Base-by-base conservation (phyloP, 2,329 filamentous ascomycete species). In the Alternaria brassicae region DNA sequence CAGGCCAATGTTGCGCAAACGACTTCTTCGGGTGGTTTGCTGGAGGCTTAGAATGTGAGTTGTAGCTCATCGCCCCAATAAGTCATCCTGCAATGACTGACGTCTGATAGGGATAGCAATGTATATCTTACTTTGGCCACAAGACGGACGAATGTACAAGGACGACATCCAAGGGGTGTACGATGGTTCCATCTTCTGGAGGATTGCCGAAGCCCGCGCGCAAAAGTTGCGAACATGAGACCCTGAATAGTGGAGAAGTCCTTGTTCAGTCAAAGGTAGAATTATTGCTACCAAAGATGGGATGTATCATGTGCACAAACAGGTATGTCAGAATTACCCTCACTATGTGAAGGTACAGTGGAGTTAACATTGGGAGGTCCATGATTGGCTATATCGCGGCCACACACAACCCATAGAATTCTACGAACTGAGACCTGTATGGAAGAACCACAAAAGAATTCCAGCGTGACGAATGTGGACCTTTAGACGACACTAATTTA, bases 111-210 rank as follows among this genome's bases (percentile, higher is more conserved):
- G 66, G 66, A 56, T 67, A 15, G 64, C 66, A 1, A 58, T 61
- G 53, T 68, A 66, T 36, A 66, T 64, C n/a, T 32, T 67, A 23
- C 58, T 68, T 4, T 68, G 66, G 64, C 66, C 66, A 10, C 44
- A 53, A 23, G 66, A 65, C 25, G 66, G 62, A 3, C 52, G 47
- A 28, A 60, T 67, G 58, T 34, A 48, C 10, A 68, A 62, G 37
- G 42, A 47, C 8, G 62, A 68, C n/a, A 52, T 67, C 10, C 51
- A 55, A 19, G 53, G 62, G n/a, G 58, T 68, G 0, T 67, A 61
- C 17, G 62, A 67, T 32, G 64, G 66, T 3, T 49, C 58, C 2
- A 61, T 67, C 56, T 82, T 81, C 25, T 58, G 52, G 28, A 58
- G 32, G 6, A 63, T 67, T 37, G 62, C 61, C 4, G 52, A 63